Conservation (phyloP, 2,329 filamentous ascomycete species). For the Coniochaeta sp. region DNA sequence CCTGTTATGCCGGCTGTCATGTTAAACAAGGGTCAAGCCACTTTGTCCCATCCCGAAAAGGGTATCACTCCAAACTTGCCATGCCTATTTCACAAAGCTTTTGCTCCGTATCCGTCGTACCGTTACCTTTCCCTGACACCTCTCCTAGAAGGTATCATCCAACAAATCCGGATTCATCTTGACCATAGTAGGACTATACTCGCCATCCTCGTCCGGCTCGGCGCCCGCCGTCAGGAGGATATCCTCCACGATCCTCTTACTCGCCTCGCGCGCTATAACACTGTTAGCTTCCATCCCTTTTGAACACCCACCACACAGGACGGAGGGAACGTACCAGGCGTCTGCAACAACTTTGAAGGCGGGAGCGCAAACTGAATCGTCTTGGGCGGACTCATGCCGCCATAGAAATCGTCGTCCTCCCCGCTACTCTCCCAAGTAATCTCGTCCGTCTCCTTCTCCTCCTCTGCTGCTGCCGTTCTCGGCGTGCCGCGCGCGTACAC, state of each 20-base stretch:
- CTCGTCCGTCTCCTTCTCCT: conserved; percentile 38
- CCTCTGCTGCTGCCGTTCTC: too few species aligned
- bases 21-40: too few species aligned
- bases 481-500: conserved; percentile 37
- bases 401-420: conserved; percentile 60
- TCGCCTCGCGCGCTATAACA: conserved; percentile 78
- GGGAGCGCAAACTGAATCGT: conserved; percentile 82
- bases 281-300: too few species aligned
- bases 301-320: too few species aligned
- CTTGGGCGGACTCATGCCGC: conserved; percentile 84
- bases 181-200: conserved; percentile 59
- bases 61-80: too few species aligned
- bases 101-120: too few species aligned
- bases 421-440: conserved; percentile 71
- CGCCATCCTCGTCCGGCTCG: conserved; percentile 44
- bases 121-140: too few species aligned
- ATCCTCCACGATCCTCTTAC: conserved; percentile 73
- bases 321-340: conserved; percentile 52
- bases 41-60: too few species aligned
- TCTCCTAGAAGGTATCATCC: conserved; percentile 51
- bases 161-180: conserved; percentile 57
- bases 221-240: conserved; percentile 70
- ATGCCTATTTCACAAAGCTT: too few species aligned
- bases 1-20: too few species aligned
- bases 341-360: conserved; percentile 70